A percentile compares a stretch with the other conserved stretches of the same genome.
phyloP scores from a whole-genome alignment of 352 stramenopile species.

The Globisporangium irregulare region DNA sequence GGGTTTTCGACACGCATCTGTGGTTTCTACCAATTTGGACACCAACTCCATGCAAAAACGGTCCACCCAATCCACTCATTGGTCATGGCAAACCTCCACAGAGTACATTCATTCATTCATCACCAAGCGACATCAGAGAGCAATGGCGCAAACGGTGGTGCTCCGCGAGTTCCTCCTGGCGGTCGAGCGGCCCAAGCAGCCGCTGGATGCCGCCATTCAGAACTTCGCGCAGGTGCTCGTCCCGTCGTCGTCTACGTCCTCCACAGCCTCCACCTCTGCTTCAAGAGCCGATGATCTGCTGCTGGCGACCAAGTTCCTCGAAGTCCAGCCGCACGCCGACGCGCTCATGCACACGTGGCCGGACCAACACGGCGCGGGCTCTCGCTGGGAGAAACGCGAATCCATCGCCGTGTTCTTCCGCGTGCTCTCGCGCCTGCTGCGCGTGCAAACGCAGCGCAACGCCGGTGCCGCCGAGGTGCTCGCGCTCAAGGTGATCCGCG shows the following conservation, averaged over 20 bases:
- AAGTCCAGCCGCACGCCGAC: slow-evolving; percentile 53
- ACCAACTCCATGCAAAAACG: not conserved
- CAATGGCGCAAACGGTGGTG: slow-evolving; percentile 18
- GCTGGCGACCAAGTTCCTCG: slow-evolving; percentile 38
- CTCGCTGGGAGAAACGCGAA: slow-evolving; percentile 63
- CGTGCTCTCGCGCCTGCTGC: slow-evolving; percentile 44
- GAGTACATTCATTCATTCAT: not conserved
- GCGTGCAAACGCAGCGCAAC: slow-evolving; percentile 26
- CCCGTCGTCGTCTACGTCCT: not conserved
- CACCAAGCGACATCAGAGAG: not conserved
- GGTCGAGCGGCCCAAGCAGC: slow-evolving; percentile 52
- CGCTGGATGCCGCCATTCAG: slow-evolving; percentile 51
- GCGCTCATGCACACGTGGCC: slow-evolving; percentile 67
- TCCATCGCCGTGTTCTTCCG: slow-evolving; percentile 72
- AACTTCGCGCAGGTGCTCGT: slow-evolving; percentile 32
- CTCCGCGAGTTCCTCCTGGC: slow-evolving; percentile 71
- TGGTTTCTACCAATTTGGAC: not conserved
- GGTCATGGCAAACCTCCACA: slow-evolving; percentile 4
- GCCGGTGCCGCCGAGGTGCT: slow-evolving; percentile 46
- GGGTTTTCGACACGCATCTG: not conserved
- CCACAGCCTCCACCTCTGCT: not conserved
- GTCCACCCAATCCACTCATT: not conserved
- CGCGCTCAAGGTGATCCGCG: slow-evolving; percentile 63
- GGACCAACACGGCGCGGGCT: slow-evolving; percentile 39
- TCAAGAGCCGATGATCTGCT: not conserved